A percentile compares a stretch with the other conserved stretches of the same genome.
These are phyloP conservation scores for Wickerhamiella brachini DNA, from an alignment of 805 yeast genomes.

Conservation along the genomic window DNA sequence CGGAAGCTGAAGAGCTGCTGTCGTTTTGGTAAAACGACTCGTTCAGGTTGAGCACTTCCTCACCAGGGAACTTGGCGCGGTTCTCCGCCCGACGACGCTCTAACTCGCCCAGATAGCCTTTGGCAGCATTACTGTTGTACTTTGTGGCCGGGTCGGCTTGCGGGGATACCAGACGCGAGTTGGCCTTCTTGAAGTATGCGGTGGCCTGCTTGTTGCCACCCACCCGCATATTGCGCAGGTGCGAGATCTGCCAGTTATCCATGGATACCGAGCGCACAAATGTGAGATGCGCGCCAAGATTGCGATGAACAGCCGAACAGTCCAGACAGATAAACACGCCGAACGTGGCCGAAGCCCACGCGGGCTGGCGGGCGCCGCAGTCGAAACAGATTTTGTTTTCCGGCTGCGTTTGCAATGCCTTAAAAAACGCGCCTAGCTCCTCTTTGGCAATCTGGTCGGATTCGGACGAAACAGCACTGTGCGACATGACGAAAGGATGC, in stretches of 20 bases:
- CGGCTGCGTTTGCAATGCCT: slow-evolving; percentile 45
- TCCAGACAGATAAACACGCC: slow-evolving; percentile 87
- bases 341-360: slow-evolving; percentile 97
- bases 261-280: slow-evolving; percentile 85
- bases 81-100: slow-evolving; percentile 56
- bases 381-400: slow-evolving; percentile 81
- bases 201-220: slow-evolving; percentile 87
- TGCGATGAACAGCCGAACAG: slow-evolving; percentile 91
- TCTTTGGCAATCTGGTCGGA: slow-evolving; percentile 33
- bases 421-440: slow-evolving; percentile 52
- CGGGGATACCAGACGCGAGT: slow-evolving; percentile 50
- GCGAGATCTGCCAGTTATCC: slow-evolving; percentile 89
- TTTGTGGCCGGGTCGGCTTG: slow-evolving; percentile 54
- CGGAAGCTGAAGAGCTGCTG: slow-evolving; percentile 9
- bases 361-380: slow-evolving; percentile 85
- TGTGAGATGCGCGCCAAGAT: slow-evolving; percentile 89
- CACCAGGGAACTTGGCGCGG: slow-evolving; percentile 55
- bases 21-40: slow-evolving; percentile 13
- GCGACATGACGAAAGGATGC: not conserved
- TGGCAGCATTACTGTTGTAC: slow-evolving; percentile 71
- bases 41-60: slow-evolving; percentile 46
- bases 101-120: slow-evolving; percentile 65
- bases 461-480: not conserved
- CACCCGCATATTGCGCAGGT: slow-evolving; percentile 78
- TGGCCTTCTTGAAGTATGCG: slow-evolving; percentile 75